phyloP scores from a whole-genome alignment of 306 rosid species.

The Glycine latifolia region DNA sequence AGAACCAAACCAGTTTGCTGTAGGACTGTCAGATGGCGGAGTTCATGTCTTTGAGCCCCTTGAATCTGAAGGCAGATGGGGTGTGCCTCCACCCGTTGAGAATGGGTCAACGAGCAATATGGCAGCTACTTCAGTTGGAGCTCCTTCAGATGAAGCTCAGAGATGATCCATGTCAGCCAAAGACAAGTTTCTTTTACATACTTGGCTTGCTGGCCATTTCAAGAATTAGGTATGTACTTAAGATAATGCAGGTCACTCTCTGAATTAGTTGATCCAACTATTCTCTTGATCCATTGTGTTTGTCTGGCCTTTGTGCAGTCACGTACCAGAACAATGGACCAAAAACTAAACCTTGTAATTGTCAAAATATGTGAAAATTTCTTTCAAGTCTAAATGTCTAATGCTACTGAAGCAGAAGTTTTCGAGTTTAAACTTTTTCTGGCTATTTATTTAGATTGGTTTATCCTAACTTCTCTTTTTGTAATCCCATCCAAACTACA shows the following conservation, averaged over 20 bases:
- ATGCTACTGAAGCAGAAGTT: conserved; percentile 40
- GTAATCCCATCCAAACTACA: conserved; percentile 36
- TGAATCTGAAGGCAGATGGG: conserved; percentile 97
- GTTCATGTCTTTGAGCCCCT: conserved; percentile 96
- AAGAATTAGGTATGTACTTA: conserved; percentile 45
- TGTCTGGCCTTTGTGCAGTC: conserved; percentile 7
- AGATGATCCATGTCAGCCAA: conserved; percentile 69
- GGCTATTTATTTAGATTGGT: conserved; percentile 42
- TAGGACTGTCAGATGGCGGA: conserved; percentile 89
- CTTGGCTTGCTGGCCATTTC: conserved; percentile 51
- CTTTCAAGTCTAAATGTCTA: conserved; percentile 20
- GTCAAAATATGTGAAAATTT: conserved; percentile 43
- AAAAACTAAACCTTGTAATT: conserved; percentile 25
- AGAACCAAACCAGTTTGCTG: conserved; percentile 90
- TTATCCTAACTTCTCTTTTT: conserved; percentile 38
- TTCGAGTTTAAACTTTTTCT: conserved; percentile 35
- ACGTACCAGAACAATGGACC: not conserved
- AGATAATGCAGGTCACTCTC: conserved; percentile 16
- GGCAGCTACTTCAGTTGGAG: conserved; percentile 75
- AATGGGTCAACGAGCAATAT: conserved; percentile 85
- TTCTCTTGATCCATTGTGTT: not conserved
- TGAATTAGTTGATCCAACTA: no score
- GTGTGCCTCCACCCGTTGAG: conserved; percentile 86
- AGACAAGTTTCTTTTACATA: conserved; percentile 77
- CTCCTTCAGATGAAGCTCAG: conserved; percentile 82